These are phyloP conservation scores for Brassica balearica DNA, from an alignment of 441 rosid species.

Conservation along the genomic window DNA sequence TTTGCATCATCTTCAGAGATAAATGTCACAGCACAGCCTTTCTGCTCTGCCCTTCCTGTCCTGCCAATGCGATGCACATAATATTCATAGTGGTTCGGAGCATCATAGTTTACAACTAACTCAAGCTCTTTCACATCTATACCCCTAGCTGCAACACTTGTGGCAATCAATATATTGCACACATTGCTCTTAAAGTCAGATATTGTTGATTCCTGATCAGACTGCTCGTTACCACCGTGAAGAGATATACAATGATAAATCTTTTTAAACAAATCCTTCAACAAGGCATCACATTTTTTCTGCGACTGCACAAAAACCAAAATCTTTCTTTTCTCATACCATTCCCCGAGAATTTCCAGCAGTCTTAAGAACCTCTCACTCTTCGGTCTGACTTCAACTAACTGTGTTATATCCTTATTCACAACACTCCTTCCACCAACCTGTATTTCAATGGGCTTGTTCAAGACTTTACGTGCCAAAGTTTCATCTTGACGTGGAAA, in stretches of 20 bases:
- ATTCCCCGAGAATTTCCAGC: slow-evolving; percentile 89
- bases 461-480: slow-evolving; percentile 85
- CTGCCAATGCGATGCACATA: slow-evolving; percentile 96
- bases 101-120: slow-evolving; percentile 85
- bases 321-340: slow-evolving; percentile 94
- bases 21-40: slow-evolving; percentile 93
- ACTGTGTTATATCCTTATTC: slow-evolving; percentile 84
- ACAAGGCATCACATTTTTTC: slow-evolving; percentile 88
- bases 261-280: slow-evolving; percentile 73
- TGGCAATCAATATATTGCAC: slow-evolving; percentile 86
- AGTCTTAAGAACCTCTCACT: slow-evolving; percentile 81
- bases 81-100: slow-evolving; percentile 89
- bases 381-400: slow-evolving; percentile 93
- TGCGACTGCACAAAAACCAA: slow-evolving; percentile 86
- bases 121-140: slow-evolving; percentile 97
- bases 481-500: slow-evolving; percentile 97
- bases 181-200: slow-evolving; percentile 84
- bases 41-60: slow-evolving; percentile 92
- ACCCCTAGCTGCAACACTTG: slow-evolving; percentile 97
- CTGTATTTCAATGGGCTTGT: slow-evolving; percentile 86
- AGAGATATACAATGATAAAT: slow-evolving; percentile 95
- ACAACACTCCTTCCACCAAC: slow-evolving; percentile 99
- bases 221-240: slow-evolving; percentile 95
- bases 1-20: slow-evolving; percentile 87
- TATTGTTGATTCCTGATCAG: slow-evolving; percentile 90